These are phyloP conservation scores for Saccharomyces kudriavzevii DNA, from an alignment of 805 yeast genomes.

Conservation along the genomic window DNA sequence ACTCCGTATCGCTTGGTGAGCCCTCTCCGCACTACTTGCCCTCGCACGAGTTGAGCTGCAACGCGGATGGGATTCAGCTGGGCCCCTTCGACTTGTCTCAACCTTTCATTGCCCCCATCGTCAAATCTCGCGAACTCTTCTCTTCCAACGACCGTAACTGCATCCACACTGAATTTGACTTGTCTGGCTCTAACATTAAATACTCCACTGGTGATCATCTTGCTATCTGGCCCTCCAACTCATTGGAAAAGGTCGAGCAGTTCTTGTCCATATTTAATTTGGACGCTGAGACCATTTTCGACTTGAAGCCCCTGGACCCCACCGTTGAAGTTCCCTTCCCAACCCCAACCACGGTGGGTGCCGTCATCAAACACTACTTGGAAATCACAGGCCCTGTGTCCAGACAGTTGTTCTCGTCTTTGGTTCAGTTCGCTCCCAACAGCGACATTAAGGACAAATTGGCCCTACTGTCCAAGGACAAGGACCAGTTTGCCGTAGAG, in stretches of 20 bases:
- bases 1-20: slow-evolving; percentile 69
- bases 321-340: slow-evolving; percentile 60
- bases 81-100: slow-evolving; percentile 78
- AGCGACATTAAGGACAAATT: slow-evolving; percentile 37
- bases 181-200: slow-evolving; percentile 62
- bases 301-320: slow-evolving; percentile 61
- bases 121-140: slow-evolving; percentile 61
- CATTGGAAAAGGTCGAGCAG: slow-evolving; percentile 61
- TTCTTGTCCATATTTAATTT: slow-evolving; percentile 61
- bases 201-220: slow-evolving; percentile 95
- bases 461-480: slow-evolving; percentile 52
- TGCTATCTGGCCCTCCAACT: slow-evolving; percentile 90
- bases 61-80: slow-evolving; percentile 34
- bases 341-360: slow-evolving; percentile 80
- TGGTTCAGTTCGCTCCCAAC: slow-evolving; percentile 79
- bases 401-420: slow-evolving; percentile 67
- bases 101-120: slow-evolving; percentile 72
- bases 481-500: slow-evolving; percentile 55
- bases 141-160: slow-evolving; percentile 60
- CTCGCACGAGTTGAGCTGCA: slow-evolving; percentile 27
- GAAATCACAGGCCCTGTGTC: slow-evolving; percentile 92
- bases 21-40: slow-evolving; percentile 54
- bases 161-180: slow-evolving; percentile 83
- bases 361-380: slow-evolving; percentile 75
- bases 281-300: slow-evolving; percentile 45